These are phyloP conservation scores for Pythium apleroticum DNA, from an alignment of 352 stramenopile species.

Conservation along the genomic window DNA sequence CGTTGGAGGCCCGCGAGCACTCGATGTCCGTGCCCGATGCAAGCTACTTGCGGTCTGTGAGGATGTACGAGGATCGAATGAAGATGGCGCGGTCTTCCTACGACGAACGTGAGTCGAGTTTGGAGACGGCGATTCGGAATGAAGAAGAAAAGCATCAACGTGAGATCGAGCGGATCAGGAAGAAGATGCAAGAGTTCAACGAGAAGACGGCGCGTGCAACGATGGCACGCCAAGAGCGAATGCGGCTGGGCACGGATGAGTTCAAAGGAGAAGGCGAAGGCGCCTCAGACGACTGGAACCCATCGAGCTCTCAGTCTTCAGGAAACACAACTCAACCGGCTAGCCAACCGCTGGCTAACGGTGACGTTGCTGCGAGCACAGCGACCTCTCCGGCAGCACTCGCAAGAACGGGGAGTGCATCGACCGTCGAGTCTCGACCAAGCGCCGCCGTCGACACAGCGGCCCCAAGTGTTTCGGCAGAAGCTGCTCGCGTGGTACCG, in stretches of 20 bases:
- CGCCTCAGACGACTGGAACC: background rate
- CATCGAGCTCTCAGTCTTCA: background rate
- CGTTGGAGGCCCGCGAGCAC: conserved; percentile 48
- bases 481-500: background rate
- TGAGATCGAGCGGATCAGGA: conserved; percentile 78
- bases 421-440: background rate
- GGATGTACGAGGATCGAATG: conserved; percentile 63
- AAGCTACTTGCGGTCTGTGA: conserved; percentile 56
- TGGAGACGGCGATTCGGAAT: conserved; percentile 71
- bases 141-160: conserved; percentile 83
- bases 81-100: conserved; percentile 59
- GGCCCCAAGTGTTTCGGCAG: background rate
- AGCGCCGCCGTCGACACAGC: background rate
- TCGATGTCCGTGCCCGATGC: conserved; percentile 57
- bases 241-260: conserved; percentile 27
- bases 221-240: conserved; percentile 57
- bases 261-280: conserved; percentile 22
- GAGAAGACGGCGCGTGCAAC: conserved; percentile 60
- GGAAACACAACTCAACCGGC: too few species aligned
- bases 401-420: background rate
- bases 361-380: background rate
- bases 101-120: conserved; percentile 66
- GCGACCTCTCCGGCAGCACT: background rate
- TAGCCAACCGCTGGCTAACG: background rate
- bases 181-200: conserved; percentile 85